These are phyloP conservation scores for Panus rudis DNA, from an alignment of 768 basidiomycete genomes.

Conservation along the genomic window DNA sequence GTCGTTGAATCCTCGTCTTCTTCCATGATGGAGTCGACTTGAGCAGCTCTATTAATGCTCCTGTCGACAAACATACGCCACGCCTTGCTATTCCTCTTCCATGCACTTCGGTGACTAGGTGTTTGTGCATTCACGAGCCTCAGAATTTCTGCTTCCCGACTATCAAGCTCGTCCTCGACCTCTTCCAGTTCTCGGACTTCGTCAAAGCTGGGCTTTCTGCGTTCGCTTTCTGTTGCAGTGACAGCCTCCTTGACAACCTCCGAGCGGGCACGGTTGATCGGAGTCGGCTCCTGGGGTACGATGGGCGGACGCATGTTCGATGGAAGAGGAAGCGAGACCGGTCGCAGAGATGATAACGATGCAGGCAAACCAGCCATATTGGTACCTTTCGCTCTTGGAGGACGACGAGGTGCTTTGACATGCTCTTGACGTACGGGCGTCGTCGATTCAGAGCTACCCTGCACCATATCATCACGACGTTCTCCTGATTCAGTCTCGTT, in stretches of 20 bases:
- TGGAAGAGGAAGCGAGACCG: constrained; percentile 61
- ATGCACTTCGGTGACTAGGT: constrained; percentile 66
- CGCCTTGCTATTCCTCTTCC: constrained; percentile 55
- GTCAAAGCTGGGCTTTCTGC: constrained; percentile 8
- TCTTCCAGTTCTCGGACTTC: constrained; percentile 12
- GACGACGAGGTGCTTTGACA: constrained; percentile 18
- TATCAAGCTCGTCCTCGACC: constrained; percentile 20
- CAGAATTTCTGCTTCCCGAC: constrained; percentile 46
- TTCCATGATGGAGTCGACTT: constrained; percentile 17
- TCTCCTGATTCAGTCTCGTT: constrained; percentile 34
- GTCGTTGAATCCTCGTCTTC: constrained; percentile 24
- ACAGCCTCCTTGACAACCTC: constrained; percentile 14
- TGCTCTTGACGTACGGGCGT: constrained; percentile 14
- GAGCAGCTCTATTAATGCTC: constrained; percentile 14
- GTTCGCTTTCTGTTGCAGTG: constrained; percentile 7
- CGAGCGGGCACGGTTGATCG: constrained; percentile 12
- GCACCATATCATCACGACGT: constrained; percentile 25
- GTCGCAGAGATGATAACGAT: constrained; percentile 56
- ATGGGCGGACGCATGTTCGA: constrained; percentile 41
- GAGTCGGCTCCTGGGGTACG: constrained; percentile 2
- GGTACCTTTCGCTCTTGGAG: constrained; percentile 18
- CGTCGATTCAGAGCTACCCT: constrained; percentile 22
- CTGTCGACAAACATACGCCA: constrained; percentile 54
- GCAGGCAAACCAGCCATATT: constrained; percentile 38
- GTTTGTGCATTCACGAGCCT: constrained; percentile 62